These are phyloP conservation scores for Xerocomus spinulosus DNA, from an alignment of 768 basidiomycete species.

Conservation along the genomic window DNA sequence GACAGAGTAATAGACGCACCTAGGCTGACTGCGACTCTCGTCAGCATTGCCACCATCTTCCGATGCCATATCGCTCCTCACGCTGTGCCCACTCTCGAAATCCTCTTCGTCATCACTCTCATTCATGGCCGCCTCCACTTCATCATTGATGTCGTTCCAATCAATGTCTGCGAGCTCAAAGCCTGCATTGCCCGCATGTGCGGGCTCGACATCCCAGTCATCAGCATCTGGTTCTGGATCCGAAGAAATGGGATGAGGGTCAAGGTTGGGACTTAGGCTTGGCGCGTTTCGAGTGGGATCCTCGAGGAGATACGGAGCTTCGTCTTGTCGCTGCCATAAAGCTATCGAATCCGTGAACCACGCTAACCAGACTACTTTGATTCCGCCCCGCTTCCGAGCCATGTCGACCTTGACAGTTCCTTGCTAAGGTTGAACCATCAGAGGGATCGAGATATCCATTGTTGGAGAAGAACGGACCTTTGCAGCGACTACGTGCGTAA, in stretches of 20 bases:
- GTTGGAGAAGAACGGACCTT: conserved; percentile 48
- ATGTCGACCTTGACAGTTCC: conserved; percentile 90
- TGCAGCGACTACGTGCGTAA: conserved; percentile 91
- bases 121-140: conserved; percentile 83
- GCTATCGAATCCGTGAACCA: conserved; percentile 91
- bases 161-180: conserved; percentile 62
- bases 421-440: conserved; percentile 41
- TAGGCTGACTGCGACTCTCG: conserved; percentile 44
- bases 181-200: conserved; percentile 27
- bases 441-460: conserved; percentile 3
- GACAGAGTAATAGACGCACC: conserved; percentile 28
- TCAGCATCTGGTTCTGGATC: conserved; percentile 65
- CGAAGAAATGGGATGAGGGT: conserved; percentile 53
- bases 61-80: conserved; percentile 40
- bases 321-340: conserved; percentile 82
- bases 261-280: conserved; percentile 42
- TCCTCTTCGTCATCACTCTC: conserved; percentile 62
- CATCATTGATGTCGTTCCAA: conserved; percentile 81
- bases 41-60: conserved; percentile 51
- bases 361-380: conserved; percentile 79
- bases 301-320: conserved; percentile 70
- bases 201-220: conserved; percentile 55
- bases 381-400: conserved; percentile 69
- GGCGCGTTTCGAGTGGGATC: conserved; percentile 42
- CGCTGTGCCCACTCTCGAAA: conserved; percentile 35